phyloP scores from a whole-genome alignment of 257 asterid species.

The Gentiana straminea region DNA sequence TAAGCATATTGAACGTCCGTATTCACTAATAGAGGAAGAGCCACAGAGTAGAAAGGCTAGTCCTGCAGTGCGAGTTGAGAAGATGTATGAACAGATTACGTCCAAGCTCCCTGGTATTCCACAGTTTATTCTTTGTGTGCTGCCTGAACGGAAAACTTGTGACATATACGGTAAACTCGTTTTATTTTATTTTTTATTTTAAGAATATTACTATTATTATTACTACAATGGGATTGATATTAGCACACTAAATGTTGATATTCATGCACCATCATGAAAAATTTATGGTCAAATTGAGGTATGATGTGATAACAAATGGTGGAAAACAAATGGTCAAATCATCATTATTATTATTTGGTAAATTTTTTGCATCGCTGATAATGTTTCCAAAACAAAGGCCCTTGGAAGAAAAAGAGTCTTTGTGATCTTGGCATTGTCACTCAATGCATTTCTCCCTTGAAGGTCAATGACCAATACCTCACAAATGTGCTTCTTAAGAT shows the following conservation, averaged over 20 bases:
- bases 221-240: too few relatives aligned
- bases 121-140: slow-evolving; percentile 70
- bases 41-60: slow-evolving; percentile 41
- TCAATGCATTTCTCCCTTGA: slow-evolving; percentile 73
- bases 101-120: slow-evolving; percentile 60
- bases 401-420: slow-evolving; percentile 87
- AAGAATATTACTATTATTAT: too few relatives aligned
- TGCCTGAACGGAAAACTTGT: slow-evolving; percentile 77
- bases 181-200: too few relatives aligned
- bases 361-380: neutral
- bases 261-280: too few relatives aligned
- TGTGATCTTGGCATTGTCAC: slow-evolving; percentile 59
- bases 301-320: too few relatives aligned
- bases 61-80: slow-evolving; percentile 71
- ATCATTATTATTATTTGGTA: slow-evolving; percentile 6
- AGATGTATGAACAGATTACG: slow-evolving; percentile 65
- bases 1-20: slow-evolving; percentile 78
- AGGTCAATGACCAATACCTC: slow-evolving; percentile 70
- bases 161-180: slow-evolving; percentile 56
- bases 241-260: too few relatives aligned
- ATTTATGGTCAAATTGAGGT: too few relatives aligned
- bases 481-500: slow-evolving; percentile 86
- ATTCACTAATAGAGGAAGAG: slow-evolving; percentile 81
- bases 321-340: neutral
- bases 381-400: slow-evolving; percentile 38